Base-by-base conservation (phyloP, 2,329 filamentous ascomycete species). In the Drechslerella coelobrocha region DNA sequence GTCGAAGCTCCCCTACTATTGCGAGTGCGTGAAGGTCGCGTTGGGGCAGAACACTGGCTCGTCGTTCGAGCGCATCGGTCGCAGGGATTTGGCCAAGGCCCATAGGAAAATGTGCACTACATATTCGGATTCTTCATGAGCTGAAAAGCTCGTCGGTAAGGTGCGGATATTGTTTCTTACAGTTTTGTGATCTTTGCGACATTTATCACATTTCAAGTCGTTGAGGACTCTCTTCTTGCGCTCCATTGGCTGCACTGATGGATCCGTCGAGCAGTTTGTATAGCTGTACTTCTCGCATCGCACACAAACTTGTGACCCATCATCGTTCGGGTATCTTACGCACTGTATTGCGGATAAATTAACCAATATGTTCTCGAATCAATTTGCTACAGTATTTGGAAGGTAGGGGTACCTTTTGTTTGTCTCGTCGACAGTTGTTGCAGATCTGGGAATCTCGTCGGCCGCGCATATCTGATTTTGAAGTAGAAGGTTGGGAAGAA, bases 11-110 rank as follows among this genome's bases (percentile, higher is more conserved):
- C 61, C 60, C 50, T 55, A 45, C 65, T 69, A 53, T 69, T 69
- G 19, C 65, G 65, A n/a, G 51, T 41, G 27, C 65, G 56, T 29
- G 65, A 53, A 14, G 65, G 65, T 39, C 65, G 61, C 39, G 65
- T 69, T 9, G 65, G 65, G 34, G 65, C 19, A 17, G 65, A 69
- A 37, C 65, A 69, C 27, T 69, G 65, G 37, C 65, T 69, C 12
- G 65, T 50, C 31, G 65, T 69, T 53, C 65, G 57, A 45, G 57
- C 57, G 52, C 65, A 69, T 37, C 65, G 65, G 65, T 69, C 65
- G 65, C 65, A 69, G 34, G 65, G 57, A 14, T 54, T 69, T 23
- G 65, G 65, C 65, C 65, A 69, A 19, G 65, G 65, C 2, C 65
- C 65, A 14, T 69, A 69, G 17, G 65, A 57, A 17, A 69, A 69